Base-by-base conservation (phyloP, 2,329 filamentous ascomycete genomes). In the Chaetoscypha palmicola region DNA sequence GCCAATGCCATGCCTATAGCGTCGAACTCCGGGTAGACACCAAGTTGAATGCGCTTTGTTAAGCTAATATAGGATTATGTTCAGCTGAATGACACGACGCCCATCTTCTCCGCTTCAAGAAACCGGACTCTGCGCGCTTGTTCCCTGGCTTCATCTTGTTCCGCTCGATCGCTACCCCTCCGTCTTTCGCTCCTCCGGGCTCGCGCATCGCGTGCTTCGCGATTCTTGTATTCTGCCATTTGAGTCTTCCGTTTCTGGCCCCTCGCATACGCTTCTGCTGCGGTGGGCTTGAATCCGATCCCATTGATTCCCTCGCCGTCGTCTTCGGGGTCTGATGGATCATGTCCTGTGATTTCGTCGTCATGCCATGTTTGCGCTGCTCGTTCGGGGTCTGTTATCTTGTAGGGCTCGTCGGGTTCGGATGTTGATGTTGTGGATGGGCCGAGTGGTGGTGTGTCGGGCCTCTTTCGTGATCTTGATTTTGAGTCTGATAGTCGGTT, bases 231-330 rank as follows among this genome's bases (percentile, higher is more conserved):
- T 35, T 79, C 78, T 8, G 71, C 72, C 55, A 83, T 70, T 60
- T 83, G 79, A 59, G 77, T 72, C 45, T 69, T 69, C 31, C 79
- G 68, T 57, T 74, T 77, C 61, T 75, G 68, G 2, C 71, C 66
- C 14, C 79, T 70, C 3, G 73, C 71, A 45, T 77, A 71, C 5
- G 77, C 78, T 34, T 81, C 67, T 16, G 76, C 77, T 4, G 78
- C 69, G 0, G 77, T 81, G 2, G 79, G 79, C 54, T 72, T 77
- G 64, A 83, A 83, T 1, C 79, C 79, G 47, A 83, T 77, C 4
- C 79, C 79, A 58, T 83, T 82, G 56, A 83, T 77, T 17, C 79
- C 79, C 3, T 73, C 76, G 39, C 79, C 79, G 56, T 83, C 79
- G 55, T 83, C 79, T 50, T 83, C 79, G 49, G 74, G 70, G 56